phyloP scores from a whole-genome alignment of 164 flowering plant genomes.

The Stephania cephalantha region DNA sequence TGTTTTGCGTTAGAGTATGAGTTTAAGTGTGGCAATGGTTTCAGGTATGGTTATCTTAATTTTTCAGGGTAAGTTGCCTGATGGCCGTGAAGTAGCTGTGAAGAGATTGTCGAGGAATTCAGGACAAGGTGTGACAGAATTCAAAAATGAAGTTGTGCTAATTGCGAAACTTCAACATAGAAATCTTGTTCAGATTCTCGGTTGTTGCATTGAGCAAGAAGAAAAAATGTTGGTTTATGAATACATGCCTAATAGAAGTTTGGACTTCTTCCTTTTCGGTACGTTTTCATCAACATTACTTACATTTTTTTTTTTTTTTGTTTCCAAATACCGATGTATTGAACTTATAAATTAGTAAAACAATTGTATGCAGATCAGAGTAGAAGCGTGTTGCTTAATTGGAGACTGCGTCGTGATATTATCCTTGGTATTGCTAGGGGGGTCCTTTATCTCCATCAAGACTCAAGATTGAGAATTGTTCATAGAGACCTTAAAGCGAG shows the following conservation, averaged over 20 bases:
- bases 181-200: constrained; percentile 21
- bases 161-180: constrained; percentile 23
- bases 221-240: constrained; percentile 24
- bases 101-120: constrained; percentile 31
- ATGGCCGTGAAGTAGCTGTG: constrained; percentile 36
- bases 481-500: constrained; percentile 73
- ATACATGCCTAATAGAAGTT: constrained; percentile 22
- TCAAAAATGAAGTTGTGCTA: constrained; percentile 20
- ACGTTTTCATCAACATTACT: neutral
- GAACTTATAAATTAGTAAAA: neutral
- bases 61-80: constrained; percentile 24
- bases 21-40: neutral
- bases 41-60: neutral
- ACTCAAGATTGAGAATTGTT: constrained; percentile 58
- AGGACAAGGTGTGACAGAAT: constrained; percentile 33
- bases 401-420: constrained; percentile 52
- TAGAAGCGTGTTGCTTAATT: constrained; percentile 29
- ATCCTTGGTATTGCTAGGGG: constrained; percentile 67
- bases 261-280: constrained; percentile 26
- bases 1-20: neutral
- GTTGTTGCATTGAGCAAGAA: constrained; percentile 15
- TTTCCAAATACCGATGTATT: neutral
- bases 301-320: neutral
- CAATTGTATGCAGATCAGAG: constrained; percentile 20
- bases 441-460: constrained; percentile 63